Conservation (phyloP, 2,329 filamentous ascomycete genomes). For the Penicillium sp. region DNA sequence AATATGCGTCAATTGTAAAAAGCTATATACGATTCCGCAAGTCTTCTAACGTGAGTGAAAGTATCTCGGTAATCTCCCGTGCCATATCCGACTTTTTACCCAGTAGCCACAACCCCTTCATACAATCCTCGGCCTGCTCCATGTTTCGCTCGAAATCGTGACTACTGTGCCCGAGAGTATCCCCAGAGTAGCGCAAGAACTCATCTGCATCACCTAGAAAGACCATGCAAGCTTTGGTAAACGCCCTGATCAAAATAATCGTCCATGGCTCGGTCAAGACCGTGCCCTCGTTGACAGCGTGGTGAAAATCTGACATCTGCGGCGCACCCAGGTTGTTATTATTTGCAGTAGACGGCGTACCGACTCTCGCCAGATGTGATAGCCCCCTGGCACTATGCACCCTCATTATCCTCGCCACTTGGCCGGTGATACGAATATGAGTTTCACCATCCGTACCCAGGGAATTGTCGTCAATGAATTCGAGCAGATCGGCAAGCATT, state of each 20-base stretch:
- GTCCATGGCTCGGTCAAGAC: background rate
- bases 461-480: background rate
- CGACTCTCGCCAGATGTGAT: background rate
- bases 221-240: background rate
- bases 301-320: background rate
- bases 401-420: background rate
- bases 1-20: background rate
- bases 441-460: background rate
- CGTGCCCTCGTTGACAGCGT: background rate
- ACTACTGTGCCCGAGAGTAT: background rate
- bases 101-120: background rate
- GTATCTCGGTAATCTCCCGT: background rate
- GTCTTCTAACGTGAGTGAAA: background rate
- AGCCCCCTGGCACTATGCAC: background rate
- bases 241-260: background rate
- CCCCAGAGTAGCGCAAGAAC: background rate
- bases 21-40: background rate
- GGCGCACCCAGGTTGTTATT: background rate
- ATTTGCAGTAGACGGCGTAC: background rate
- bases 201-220: background rate
- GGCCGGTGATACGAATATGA: background rate
- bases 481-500: background rate
- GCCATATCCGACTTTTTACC: conserved; percentile 2
- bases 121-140: background rate
- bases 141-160: background rate